These are phyloP conservation scores for Carex littledalei DNA, from an alignment of 176 grass and related monocot genomes.

Conservation along the genomic window DNA sequence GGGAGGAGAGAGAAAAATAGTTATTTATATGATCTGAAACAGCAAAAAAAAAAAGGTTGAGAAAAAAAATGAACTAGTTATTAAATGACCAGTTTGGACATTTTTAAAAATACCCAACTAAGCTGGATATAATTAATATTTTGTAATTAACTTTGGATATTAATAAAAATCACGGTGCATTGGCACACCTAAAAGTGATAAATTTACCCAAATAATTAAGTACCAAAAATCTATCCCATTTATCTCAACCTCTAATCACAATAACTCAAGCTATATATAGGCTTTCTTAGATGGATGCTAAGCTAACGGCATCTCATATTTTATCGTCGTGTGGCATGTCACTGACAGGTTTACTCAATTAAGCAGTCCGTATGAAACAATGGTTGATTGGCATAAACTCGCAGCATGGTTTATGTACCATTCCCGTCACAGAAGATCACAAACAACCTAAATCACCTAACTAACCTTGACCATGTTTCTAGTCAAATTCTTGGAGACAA, in stretches of 20 bases:
- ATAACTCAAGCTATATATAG: neutral
- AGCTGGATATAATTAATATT: too few species aligned
- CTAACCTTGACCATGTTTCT: neutral
- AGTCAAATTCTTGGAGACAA: neutral
- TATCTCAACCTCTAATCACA: constrained; percentile 10
- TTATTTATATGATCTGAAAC: too few species aligned
- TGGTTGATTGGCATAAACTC: neutral
- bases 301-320: neutral
- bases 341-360: neutral
- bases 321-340: neutral
- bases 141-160: too few species aligned
- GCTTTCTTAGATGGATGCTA: neutral
- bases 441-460: neutral
- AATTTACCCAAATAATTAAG: constrained; percentile 3
- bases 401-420: neutral
- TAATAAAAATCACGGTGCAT: neutral
- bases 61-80: too few species aligned
- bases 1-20: too few species aligned
- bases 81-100: too few species aligned
- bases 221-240: neutral
- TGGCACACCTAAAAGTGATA: neutral
- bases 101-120: too few species aligned
- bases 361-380: too few species aligned
- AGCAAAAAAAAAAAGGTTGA: too few species aligned
- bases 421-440: neutral